Evolutionary conservation across 106 monocot species (phyloP), one percentile per base, ranked within the genome.

Genomic region (Iris macrosiphon): DNA sequence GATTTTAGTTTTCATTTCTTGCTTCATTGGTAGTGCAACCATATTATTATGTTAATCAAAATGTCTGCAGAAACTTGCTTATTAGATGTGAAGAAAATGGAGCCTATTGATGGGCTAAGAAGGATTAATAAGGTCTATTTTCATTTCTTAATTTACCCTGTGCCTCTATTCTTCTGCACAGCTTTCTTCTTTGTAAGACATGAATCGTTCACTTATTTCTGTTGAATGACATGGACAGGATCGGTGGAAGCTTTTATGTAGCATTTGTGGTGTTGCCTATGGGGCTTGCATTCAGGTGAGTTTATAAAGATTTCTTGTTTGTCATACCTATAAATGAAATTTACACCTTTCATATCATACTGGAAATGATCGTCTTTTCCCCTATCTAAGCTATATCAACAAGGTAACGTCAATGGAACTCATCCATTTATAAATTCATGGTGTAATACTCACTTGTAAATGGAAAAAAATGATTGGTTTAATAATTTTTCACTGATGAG

Each of bases 271-370:
- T 56, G 98, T 98, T 56, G 60, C 72, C 26, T 91, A 91, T 81
- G 98, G 98, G 20, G 98, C 91, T 54, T 98, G 98, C 61, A 98
- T 98, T 62, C 98, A 98, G 96, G 96, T 91, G 12, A 14, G 40
- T n/a, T n/a, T n/a, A n/a, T n/a, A n/a, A n/a, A n/a, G n/a, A n/a
- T n/a, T n/a, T n/a, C n/a, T n/a, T n/a, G n/a, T n/a, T n/a, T n/a
- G n/a, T n/a, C n/a, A n/a, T n/a, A n/a, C n/a, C n/a, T n/a, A n/a
- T n/a, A n/a, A n/a, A n/a, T n/a, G n/a, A n/a, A n/a, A n/a, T n/a
- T n/a, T n/a, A n/a, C n/a, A n/a, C n/a, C n/a, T n/a, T n/a, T n/a
- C n/a, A n/a, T n/a, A n/a, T n/a, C n/a, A n/a, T n/a, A n/a, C n/a
- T n/a, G n/a, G n/a, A n/a, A n/a, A n/a, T n/a, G n/a, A n/a, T n/a